Conservation (phyloP, 2,329 filamentous ascomycete species). For the Fusarium burgessii region DNA sequence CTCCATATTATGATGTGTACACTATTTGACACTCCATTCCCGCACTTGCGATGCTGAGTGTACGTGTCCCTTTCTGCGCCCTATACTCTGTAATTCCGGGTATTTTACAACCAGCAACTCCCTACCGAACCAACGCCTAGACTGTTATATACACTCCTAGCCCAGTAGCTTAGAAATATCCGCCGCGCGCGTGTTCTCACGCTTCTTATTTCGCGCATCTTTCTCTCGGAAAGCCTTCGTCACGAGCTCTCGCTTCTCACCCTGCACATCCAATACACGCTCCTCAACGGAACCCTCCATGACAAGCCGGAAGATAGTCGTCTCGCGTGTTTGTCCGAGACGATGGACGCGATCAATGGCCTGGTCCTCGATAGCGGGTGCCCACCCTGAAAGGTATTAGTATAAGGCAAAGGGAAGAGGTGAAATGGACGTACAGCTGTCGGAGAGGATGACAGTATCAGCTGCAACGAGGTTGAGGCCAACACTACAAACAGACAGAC, state of each 20-base stretch:
- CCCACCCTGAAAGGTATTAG: constrained; percentile 73
- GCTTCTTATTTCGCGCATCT: constrained; percentile 60
- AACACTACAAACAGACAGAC: constrained; percentile 83
- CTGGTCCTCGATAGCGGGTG: constrained; percentile 91
- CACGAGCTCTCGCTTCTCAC: constrained; percentile 82
- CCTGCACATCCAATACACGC: constrained; percentile 80
- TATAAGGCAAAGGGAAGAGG: not conserved
- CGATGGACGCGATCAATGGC: constrained; percentile 90
- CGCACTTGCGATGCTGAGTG: not conserved
- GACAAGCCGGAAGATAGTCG: constrained; percentile 83
- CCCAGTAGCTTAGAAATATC: constrained; percentile 64
- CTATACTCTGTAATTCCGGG: not conserved
- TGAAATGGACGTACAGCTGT: constrained; percentile 69
- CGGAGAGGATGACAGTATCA: constrained; percentile 84
- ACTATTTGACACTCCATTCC: not conserved
- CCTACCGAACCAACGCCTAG: not conserved
- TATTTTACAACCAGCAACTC: constrained; percentile 8
- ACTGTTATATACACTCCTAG: constrained; percentile 20
- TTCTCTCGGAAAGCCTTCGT: constrained; percentile 84
- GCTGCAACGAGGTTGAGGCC: constrained; percentile 88
- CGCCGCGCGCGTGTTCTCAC: constrained; percentile 68
- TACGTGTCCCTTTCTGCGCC: not conserved
- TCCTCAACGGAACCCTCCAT: constrained; percentile 87
- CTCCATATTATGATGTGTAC: not conserved
- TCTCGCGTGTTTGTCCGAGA: constrained; percentile 82